Evolutionary conservation across 768 basidiomycete genomes (phyloP).

Genomic region (Cantharellus cinnabarinus): DNA sequence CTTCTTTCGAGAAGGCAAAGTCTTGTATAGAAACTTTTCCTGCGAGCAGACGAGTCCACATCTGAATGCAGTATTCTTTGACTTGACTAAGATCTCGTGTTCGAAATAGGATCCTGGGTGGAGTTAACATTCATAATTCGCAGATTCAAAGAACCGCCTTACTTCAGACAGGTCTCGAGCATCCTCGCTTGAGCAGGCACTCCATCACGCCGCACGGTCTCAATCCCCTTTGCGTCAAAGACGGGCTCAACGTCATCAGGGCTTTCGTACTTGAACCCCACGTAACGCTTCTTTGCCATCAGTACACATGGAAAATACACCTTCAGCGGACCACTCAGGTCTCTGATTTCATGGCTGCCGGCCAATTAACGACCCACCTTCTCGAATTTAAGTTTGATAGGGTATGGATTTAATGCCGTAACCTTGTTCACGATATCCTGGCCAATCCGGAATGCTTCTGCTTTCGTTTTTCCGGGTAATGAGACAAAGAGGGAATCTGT

Average conservation of each 20-base stretch:
- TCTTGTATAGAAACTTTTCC: slow-evolving; percentile 73
- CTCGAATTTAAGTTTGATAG: slow-evolving; percentile 93
- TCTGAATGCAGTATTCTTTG: slow-evolving; percentile 67
- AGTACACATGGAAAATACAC: slow-evolving; percentile 88
- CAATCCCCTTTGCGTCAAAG: slow-evolving; percentile 96
- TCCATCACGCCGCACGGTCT: slow-evolving; percentile 86
- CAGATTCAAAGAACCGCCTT: slow-evolving; percentile 11
- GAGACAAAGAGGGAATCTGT: slow-evolving; percentile 93
- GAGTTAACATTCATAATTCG: neutral
- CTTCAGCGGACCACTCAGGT: slow-evolving; percentile 20
- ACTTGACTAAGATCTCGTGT: slow-evolving; percentile 75
- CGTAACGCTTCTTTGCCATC: slow-evolving; percentile 97
- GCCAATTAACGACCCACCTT: slow-evolving; percentile 33
- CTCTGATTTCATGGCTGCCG: neutral
- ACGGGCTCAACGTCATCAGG: slow-evolving; percentile 55
- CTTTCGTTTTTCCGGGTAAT: slow-evolving; percentile 75
- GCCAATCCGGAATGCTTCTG: slow-evolving; percentile 84
- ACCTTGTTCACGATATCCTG: slow-evolving; percentile 80
- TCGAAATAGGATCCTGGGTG: slow-evolving; percentile 63
- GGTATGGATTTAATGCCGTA: slow-evolving; percentile 70
- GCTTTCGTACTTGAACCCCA: slow-evolving; percentile 86
- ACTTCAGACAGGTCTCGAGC: slow-evolving; percentile 81
- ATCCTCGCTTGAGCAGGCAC: slow-evolving; percentile 83
- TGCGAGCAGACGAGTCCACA: slow-evolving; percentile 71
- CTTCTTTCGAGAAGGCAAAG: slow-evolving; percentile 88